These are phyloP conservation scores for Hypseocharis bilobata DNA, from an alignment of 441 rosid species.

Conservation along the genomic window DNA sequence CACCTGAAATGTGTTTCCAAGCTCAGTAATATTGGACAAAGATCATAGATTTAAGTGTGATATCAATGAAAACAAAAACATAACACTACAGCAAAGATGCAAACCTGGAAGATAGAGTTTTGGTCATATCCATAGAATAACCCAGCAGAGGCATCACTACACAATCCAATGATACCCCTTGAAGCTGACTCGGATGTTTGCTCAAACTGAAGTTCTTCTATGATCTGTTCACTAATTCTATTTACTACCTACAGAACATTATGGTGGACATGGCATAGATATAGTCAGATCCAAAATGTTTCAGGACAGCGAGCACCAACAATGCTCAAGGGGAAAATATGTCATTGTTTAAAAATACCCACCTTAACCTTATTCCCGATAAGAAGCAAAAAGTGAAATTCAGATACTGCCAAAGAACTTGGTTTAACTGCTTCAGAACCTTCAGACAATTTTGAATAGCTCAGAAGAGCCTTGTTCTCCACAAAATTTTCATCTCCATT, in stretches of 20 bases:
- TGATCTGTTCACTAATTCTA: slow-evolving; percentile 88
- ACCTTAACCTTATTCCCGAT: slow-evolving; percentile 96
- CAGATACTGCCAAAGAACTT: slow-evolving; percentile 85
- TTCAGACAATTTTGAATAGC: slow-evolving; percentile 65
- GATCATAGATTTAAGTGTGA: slow-evolving; percentile 12
- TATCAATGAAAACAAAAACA: slow-evolving; percentile 11
- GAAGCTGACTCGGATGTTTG: slow-evolving; percentile 72
- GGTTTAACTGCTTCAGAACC: slow-evolving; percentile 70
- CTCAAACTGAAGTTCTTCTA: slow-evolving; percentile 96
- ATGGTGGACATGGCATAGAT: slow-evolving; percentile 16
- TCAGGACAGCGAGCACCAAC: not conserved
- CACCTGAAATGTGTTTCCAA: slow-evolving; percentile 46
- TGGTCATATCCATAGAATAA: slow-evolving; percentile 95
- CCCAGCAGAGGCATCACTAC: slow-evolving; percentile 95
- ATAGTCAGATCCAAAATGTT: slow-evolving; percentile 11
- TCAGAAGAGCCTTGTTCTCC: slow-evolving; percentile 94
- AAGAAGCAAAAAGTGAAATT: slow-evolving; percentile 91
- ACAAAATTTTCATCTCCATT: slow-evolving; percentile 91
- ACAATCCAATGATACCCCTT: slow-evolving; percentile 83
- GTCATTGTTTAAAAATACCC: slow-evolving; percentile 29
- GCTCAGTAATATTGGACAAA: slow-evolving; percentile 20
- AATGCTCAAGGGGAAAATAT: not conserved
- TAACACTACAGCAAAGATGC: slow-evolving; percentile 17
- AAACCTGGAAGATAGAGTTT: slow-evolving; percentile 88
- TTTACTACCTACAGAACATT: slow-evolving; percentile 64